These are phyloP conservation scores for Dicorynia guianensis DNA, from an alignment of 306 rosid species.

Conservation along the genomic window DNA sequence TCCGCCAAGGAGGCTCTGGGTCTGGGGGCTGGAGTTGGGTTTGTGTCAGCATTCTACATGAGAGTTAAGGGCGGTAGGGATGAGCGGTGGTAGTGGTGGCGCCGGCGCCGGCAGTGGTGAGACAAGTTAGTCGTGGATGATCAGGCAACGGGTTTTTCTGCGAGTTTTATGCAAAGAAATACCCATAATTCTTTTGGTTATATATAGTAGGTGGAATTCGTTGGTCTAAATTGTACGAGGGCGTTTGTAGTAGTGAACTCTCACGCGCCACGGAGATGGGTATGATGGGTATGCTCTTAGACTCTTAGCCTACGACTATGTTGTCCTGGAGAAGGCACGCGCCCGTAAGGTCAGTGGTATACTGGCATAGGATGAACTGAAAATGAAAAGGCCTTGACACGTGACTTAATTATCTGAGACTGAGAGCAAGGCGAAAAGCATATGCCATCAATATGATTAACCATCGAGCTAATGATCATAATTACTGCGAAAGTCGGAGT, in stretches of 20 bases:
- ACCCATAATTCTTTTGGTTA: constrained; percentile 26
- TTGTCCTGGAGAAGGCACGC: too few relatives aligned
- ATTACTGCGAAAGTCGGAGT: too few relatives aligned
- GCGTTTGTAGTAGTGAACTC: background rate
- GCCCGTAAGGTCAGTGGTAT: too few relatives aligned
- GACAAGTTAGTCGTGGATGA: constrained; percentile 35
- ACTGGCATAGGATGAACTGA: too few relatives aligned
- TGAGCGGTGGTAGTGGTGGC: constrained; percentile 17
- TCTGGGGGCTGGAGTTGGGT: constrained; percentile 9
- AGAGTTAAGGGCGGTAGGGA: background rate
- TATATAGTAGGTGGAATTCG: constrained; percentile 40
- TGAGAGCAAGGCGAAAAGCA: too few relatives aligned
- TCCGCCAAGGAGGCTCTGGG: background rate
- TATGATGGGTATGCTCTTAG: too few relatives aligned
- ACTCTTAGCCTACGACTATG: too few relatives aligned
- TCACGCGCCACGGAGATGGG: too few relatives aligned
- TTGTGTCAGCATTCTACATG: constrained; percentile 19
- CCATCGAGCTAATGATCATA: too few relatives aligned
- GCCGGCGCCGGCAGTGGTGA: constrained; percentile 42
- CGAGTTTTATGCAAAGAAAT: constrained; percentile 19
- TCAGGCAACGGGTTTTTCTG: constrained; percentile 60
- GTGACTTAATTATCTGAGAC: too few relatives aligned
- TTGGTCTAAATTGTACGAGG: constrained; percentile 32
- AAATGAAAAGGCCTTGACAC: too few relatives aligned
- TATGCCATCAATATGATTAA: too few relatives aligned